Evolutionary conservation across 345 rosid species (phyloP).

Genomic region (Euphorbia lathyris): DNA sequence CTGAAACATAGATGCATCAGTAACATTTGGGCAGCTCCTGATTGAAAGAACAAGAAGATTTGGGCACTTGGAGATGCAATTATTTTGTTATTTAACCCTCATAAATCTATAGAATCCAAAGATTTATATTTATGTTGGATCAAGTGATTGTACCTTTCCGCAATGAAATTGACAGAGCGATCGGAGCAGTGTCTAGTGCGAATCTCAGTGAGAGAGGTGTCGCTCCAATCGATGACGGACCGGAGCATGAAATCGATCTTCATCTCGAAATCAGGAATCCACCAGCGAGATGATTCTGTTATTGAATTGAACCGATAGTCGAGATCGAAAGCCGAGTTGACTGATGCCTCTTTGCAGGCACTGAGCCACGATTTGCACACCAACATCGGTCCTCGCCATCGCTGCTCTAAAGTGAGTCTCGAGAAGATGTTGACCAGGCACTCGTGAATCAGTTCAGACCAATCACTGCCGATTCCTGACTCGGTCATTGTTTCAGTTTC

Average conservation of each 20-base stretch:
- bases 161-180: constrained; percentile 47
- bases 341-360: constrained; percentile 61
- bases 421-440: constrained; percentile 68
- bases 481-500: constrained; percentile 2
- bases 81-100: not conserved
- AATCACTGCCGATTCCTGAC: too few species aligned
- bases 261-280: constrained; percentile 69
- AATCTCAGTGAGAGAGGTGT: constrained; percentile 48
- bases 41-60: constrained; percentile 59
- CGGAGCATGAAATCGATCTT: constrained; percentile 65
- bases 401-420: constrained; percentile 55
- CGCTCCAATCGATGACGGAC: constrained; percentile 64
- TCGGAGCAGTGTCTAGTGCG: constrained; percentile 83
- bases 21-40: constrained; percentile 60
- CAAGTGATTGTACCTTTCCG: constrained; percentile 47
- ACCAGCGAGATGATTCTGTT: constrained; percentile 49
- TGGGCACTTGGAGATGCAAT: constrained; percentile 46
- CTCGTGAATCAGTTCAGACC: constrained; percentile 75
- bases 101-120: not conserved
- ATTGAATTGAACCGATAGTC: constrained; percentile 51
- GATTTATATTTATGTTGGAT: too few species aligned
- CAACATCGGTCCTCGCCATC: constrained; percentile 80
- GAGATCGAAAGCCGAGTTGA: constrained; percentile 63
- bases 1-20: constrained; percentile 65
- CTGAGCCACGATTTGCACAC: constrained; percentile 68